These are phyloP conservation scores for Macadamia integrifolia DNA, from an alignment of 164 flowering plant species.

Conservation along the genomic window DNA sequence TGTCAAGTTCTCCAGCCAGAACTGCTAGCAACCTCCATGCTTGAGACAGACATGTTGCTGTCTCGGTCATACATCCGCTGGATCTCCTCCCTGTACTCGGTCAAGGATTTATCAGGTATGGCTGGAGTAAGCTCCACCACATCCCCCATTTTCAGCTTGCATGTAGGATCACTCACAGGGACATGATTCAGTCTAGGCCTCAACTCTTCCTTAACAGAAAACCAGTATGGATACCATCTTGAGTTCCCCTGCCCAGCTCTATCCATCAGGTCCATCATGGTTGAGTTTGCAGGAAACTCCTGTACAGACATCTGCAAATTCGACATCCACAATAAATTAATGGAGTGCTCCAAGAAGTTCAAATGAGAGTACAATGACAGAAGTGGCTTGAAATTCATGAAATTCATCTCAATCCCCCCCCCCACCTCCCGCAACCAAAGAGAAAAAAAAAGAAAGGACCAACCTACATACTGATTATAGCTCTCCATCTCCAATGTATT, in stretches of 20 bases:
- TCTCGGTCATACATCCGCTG: conserved; percentile 84
- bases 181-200: conserved; percentile 75
- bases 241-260: conserved; percentile 59
- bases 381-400: too few relatives aligned
- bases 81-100: conserved; percentile 80
- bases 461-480: too few relatives aligned
- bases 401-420: neutral
- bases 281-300: conserved; percentile 73
- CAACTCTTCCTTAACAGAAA: conserved; percentile 72
- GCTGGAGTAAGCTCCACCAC: conserved; percentile 85
- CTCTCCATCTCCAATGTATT: too few relatives aligned
- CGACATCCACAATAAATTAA: neutral
- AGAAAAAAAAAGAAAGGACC: neutral
- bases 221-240: conserved; percentile 52
- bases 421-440: neutral
- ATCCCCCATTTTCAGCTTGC: conserved; percentile 90
- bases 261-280: conserved; percentile 61
- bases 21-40: conserved; percentile 15
- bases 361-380: neutral
- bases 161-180: conserved; percentile 52
- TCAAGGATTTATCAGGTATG: conserved; percentile 69
- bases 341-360: too few relatives aligned
- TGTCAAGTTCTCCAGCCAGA: conserved; percentile 45
- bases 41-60: conserved; percentile 17
- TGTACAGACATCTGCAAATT: conserved; percentile 86